Base-by-base conservation (phyloP, 805 yeast genomes). In the Yarrowia sp. region DNA sequence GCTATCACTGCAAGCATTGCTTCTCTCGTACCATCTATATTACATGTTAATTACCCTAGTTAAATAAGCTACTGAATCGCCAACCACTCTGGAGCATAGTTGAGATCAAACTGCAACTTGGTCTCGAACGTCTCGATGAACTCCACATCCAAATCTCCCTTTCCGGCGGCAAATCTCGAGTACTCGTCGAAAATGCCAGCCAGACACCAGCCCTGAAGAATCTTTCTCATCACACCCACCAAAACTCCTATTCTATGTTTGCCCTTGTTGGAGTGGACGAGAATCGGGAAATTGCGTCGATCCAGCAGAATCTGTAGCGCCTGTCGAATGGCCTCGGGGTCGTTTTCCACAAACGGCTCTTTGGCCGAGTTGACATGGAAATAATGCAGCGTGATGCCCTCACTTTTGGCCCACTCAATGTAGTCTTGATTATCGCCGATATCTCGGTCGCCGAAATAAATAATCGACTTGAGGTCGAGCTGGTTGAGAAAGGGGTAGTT, bases 251-350 rank as follows among this genome's bases (percentile, higher is more conserved):
- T 92, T 47, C 99, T 77, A 74, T 93, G 99, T 74, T 95, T 95
- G n/a, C 99, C 99, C 77, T 93, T 93, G 75, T 95, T 91, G 3
- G 97, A 91, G 74, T 95, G 98, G 11, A 93, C 83, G 65, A 93
- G 79, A 11, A 93, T 85, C 1, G 99, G 99, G 73, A 88, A 90
- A 73, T 92, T 92, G 13, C 86, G 84, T 22, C 71, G 47, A 66
- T 78, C 80, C 14, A 73, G 65, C 5, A 78, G 69, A 8, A 75
- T 63, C 42, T 70, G 67, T 53, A 78, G 67, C 3, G 79, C 77
- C 8, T 68, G 65, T 7, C 84, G 79, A 65, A 92, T 81, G 1
- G 87, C 83, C 6, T 78, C 79, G 3, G 86, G 83, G 68, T 86
- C 85, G 66, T 84, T 85, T 74, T 79, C 80, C 8, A 81, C 77